Conservation (phyloP, 345 rosid genomes). For the Microcos paniculata region DNA sequence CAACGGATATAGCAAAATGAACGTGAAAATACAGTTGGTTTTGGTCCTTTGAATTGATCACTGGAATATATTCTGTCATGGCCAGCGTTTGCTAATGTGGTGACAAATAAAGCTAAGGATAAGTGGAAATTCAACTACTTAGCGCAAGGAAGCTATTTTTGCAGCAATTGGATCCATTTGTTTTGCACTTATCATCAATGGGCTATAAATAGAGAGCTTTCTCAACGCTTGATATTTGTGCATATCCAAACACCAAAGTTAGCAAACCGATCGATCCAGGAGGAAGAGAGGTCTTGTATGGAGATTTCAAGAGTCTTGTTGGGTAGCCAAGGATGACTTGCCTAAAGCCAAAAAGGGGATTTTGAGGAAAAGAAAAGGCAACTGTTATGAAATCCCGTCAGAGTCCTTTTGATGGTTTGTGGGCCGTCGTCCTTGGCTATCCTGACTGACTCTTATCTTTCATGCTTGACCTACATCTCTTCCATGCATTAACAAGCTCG, state of each 20-base stretch:
- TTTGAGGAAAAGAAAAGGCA: background rate
- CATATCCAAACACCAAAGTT: background rate
- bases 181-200: background rate
- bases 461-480: slow-evolving; percentile 33
- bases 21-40: background rate
- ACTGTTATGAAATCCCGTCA: background rate
- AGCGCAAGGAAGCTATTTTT: background rate
- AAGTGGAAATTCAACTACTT: background rate
- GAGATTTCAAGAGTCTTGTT: slow-evolving; percentile 36
- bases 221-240: background rate
- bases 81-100: background rate
- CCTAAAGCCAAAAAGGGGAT: slow-evolving; percentile 28
- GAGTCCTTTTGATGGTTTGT: slow-evolving; percentile 9
- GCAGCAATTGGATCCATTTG: background rate
- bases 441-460: slow-evolving; percentile 35
- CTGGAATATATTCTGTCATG: background rate
- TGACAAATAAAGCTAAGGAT: background rate
- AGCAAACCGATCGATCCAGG: background rate
- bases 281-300: slow-evolving; percentile 54
- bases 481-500: slow-evolving; percentile 6
- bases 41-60: background rate
- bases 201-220: slow-evolving; percentile 31
- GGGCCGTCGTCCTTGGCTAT: slow-evolving; percentile 39
- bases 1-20: background rate
- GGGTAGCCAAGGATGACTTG: slow-evolving; percentile 68